These are phyloP conservation scores for Talaromyces sp. DNA, from an alignment of 2,329 filamentous ascomycete species.

Conservation along the genomic window DNA sequence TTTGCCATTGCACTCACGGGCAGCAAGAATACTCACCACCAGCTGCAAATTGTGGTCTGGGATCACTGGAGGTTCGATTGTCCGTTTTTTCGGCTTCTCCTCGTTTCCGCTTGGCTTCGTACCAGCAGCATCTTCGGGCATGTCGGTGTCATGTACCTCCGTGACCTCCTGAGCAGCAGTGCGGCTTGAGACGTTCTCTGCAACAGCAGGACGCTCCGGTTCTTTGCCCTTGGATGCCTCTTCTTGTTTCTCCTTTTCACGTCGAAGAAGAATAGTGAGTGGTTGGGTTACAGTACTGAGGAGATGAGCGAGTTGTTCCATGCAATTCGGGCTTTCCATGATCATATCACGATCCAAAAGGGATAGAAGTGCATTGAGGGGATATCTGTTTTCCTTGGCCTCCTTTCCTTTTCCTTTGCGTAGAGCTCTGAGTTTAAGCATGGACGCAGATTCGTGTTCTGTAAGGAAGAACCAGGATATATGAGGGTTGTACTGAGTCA, in stretches of 20 bases:
- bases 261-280: constrained; percentile 73
- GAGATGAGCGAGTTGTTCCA: constrained; percentile 85
- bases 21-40: constrained; percentile 94
- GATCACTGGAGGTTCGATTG: constrained; percentile 73
- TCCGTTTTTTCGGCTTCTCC: constrained; percentile 54
- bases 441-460: constrained; percentile 77
- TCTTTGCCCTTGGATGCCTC: constrained; percentile 37
- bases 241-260: constrained; percentile 67
- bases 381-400: constrained; percentile 79
- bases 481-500: constrained; percentile 79
- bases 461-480: constrained; percentile 89
- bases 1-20: constrained; percentile 92
- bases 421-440: constrained; percentile 68
- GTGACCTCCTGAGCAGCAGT: constrained; percentile 13
- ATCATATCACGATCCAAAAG: constrained; percentile 90
- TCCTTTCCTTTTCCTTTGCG: constrained; percentile 89
- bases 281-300: constrained; percentile 85
- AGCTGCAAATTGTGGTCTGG: constrained; percentile 84
- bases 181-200: constrained; percentile 23
- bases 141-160: constrained; percentile 33
- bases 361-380: constrained; percentile 82
- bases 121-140: constrained; percentile 35
- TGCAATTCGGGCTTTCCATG: constrained; percentile 93
- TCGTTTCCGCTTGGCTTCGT: constrained; percentile 40
- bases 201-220: constrained; percentile 26